Percentiles rank a stretch among this genome's conserved stretches.
Conservation (phyloP, 768 basidiomycete species). For the Hortiboletus campestris region DNA sequence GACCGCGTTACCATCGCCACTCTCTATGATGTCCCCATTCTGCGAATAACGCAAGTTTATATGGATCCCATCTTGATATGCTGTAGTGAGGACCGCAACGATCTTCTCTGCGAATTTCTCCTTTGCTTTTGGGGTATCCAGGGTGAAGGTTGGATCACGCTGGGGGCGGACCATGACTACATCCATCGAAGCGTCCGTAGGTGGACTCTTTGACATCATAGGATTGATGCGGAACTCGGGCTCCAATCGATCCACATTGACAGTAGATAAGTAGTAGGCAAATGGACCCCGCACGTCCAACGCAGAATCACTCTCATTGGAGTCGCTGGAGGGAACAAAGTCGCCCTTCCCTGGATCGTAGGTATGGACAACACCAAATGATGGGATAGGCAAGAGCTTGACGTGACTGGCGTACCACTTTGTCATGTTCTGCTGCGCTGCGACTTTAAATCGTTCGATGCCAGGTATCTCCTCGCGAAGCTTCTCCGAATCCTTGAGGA, state of each 20-base stretch:
- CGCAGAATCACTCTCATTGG: slow-evolving; percentile 33
- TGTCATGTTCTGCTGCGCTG: slow-evolving; percentile 71
- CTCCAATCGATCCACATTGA: slow-evolving; percentile 86
- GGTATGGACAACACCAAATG: slow-evolving; percentile 44
- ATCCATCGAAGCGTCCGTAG: slow-evolving; percentile 56
- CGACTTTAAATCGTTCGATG: slow-evolving; percentile 83
- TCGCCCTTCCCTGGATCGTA: slow-evolving; percentile 54
- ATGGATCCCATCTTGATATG: slow-evolving; percentile 79
- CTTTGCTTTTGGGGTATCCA: slow-evolving; percentile 44
- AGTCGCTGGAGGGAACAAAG: slow-evolving; percentile 48
- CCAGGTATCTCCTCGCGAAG: slow-evolving; percentile 70
- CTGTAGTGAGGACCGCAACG: slow-evolving; percentile 55
- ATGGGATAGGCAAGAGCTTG: slow-evolving; percentile 50
- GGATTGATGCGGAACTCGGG: slow-evolving; percentile 78
- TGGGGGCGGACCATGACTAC: slow-evolving; percentile 74
- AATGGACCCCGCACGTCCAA: slow-evolving; percentile 72
- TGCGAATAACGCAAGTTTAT: slow-evolving; percentile 54
- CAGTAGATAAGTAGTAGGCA: slow-evolving; percentile 78
- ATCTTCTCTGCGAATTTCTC: slow-evolving; percentile 51
- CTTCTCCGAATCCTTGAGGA: slow-evolving; percentile 77
- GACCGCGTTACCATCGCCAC: slow-evolving; percentile 50
- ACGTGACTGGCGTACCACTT: slow-evolving; percentile 67
- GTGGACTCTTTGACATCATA: slow-evolving; percentile 45
- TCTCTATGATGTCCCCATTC: slow-evolving; percentile 40
- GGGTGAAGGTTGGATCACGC: slow-evolving; percentile 48